Base-by-base conservation (phyloP, 768 basidiomycete species). In the Rhizopogon vulgaris region DNA sequence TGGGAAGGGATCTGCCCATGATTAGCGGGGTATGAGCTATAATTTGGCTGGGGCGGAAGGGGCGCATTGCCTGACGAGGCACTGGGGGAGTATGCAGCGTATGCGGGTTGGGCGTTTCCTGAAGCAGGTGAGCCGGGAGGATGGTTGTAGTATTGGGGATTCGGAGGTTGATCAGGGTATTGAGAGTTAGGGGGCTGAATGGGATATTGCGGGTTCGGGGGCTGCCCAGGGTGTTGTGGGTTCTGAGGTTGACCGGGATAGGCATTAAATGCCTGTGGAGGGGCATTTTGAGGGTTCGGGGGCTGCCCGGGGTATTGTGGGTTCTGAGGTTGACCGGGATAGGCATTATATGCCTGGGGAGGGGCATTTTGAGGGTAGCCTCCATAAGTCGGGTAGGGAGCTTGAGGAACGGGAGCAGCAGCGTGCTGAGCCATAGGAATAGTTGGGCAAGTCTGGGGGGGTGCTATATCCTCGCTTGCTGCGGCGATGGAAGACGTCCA, bases 401-500 rank as follows among this genome's bases (percentile, higher is more conserved):
- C 18, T 41, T 52, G 56, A 41, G 17, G 10, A 25, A 11, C 45
- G n/a, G 53, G 52, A 18, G 32, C 45, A 1, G 55, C 34, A 8
- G 41, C 18, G 41, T 46, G 49, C 54, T 41, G 60, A 14, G 58
- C 39, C 43, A 58, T 40, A 14, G 52, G 45, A n/a, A 48, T 27
- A 34, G 15, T 42, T 14, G 36, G 28, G 18, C 41, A 22, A 22
- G 22, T 50, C 14, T 38, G 36, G n/a, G 54, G 15, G 30, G 38
- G 34, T 4, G 53, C 37, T 8, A 25, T 22, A 9, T 34, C 36
- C 3, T 15, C n/a, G 25, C 54, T 24, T 5, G 59, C 63, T 48
- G 59, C 63, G 2, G 49, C 46, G 24, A 65, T 57, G 17, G 63
- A 67, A 41, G 49, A 5, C 1, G 48, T 60, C 65, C 67, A 65